Conservation (phyloP, 2,329 filamentous ascomycete genomes). For the Diplodia seriata region DNA sequence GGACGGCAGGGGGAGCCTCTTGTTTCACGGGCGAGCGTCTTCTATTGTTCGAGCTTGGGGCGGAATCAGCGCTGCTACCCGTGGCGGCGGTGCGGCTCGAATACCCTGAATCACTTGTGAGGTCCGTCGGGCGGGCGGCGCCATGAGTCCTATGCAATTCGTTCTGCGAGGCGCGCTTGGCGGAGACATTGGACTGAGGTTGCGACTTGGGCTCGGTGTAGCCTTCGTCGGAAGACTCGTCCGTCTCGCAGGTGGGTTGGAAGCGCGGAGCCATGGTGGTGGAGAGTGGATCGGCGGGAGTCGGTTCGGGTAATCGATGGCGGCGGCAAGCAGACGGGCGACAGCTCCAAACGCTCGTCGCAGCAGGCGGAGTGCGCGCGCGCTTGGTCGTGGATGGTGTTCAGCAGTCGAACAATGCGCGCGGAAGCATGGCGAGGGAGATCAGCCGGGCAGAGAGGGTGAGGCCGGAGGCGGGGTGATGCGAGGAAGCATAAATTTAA, state of each 20-base stretch:
- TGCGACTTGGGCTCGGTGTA: not conserved
- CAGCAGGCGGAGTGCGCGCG: slow-evolving; percentile 20
- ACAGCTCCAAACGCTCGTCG: slow-evolving; percentile 17
- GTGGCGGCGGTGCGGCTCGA: slow-evolving; percentile 64
- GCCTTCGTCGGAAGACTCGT: slow-evolving; percentile 18
- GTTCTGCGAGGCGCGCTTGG: slow-evolving; percentile 53
- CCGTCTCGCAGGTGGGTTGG: slow-evolving; percentile 13
- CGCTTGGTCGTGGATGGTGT: not conserved
- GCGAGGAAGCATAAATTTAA: slow-evolving; percentile 29
- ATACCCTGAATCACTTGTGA: slow-evolving; percentile 67
- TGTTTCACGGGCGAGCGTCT: slow-evolving; percentile 25
- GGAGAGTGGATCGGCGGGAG: slow-evolving; percentile 20
- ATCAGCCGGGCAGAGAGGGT: slow-evolving; percentile 20
- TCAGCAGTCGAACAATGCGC: slow-evolving; percentile 29
- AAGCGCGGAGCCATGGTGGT: slow-evolving; percentile 8
- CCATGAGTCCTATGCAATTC: slow-evolving; percentile 42
- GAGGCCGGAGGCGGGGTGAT: slow-evolving; percentile 19
- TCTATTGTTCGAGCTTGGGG: slow-evolving; percentile 46
- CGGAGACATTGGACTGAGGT: slow-evolving; percentile 56
- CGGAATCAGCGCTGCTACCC: slow-evolving; percentile 59
- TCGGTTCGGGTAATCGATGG: slow-evolving; percentile 30
- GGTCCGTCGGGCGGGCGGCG: slow-evolving; percentile 48
- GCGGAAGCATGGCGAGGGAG: slow-evolving; percentile 13
- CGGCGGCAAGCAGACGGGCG: slow-evolving; percentile 20
- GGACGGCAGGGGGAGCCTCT: slow-evolving; percentile 5